These are phyloP conservation scores for Ambispora gerdemannii DNA, from an alignment of 192 early-diverging fungal species.

Conservation along the genomic window DNA sequence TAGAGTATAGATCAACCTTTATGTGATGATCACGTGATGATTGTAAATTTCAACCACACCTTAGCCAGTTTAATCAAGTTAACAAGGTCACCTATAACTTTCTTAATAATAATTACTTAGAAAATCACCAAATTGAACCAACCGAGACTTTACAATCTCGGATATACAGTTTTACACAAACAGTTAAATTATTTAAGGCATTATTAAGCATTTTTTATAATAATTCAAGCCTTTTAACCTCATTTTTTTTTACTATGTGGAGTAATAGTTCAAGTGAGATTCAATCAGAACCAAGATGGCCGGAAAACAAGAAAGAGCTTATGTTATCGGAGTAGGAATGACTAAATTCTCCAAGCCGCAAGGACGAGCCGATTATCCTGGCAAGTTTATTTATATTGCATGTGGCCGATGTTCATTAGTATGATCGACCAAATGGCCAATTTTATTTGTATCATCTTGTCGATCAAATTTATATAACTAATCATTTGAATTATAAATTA, in stretches of 20 bases:
- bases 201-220: background rate
- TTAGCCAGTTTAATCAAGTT: too few species aligned
- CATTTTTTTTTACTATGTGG: background rate
- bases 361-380: conserved; percentile 51
- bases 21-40: too few species aligned
- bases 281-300: background rate
- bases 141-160: too few species aligned
- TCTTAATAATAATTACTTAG: too few species aligned
- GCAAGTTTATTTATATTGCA: conserved; percentile 28
- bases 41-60: too few species aligned
- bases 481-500: too few species aligned
- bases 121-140: too few species aligned
- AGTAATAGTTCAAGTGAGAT: background rate
- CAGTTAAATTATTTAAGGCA: too few species aligned
- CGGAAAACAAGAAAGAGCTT: conserved; percentile 32
- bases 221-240: background rate
- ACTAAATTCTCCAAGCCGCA: conserved; percentile 59
- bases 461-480: too few species aligned
- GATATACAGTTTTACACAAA: too few species aligned
- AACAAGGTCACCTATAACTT: too few species aligned
- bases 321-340: conserved; percentile 60
- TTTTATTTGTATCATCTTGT: background rate
- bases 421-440: background rate
- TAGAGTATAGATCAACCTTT: background rate
- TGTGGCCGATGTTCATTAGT: too few species aligned